Percentiles rank a stretch among this genome's conserved stretches.
Conservation (phyloP, 2,329 filamentous ascomycete genomes). For the Arachnomyces sp. region DNA sequence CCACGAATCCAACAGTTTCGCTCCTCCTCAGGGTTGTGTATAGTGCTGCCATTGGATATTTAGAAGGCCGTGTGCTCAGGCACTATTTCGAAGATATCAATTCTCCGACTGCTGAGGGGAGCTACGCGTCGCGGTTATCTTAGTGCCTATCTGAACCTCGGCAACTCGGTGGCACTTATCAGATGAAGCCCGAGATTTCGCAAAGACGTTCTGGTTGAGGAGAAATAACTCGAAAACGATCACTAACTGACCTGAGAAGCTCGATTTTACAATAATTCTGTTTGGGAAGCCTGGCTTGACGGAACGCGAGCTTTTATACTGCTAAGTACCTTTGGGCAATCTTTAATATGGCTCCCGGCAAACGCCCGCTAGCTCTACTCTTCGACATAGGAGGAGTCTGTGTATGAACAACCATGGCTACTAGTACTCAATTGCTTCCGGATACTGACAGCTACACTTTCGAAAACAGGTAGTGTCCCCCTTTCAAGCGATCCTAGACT, state of each 20-base stretch:
- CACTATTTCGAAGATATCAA: no score
- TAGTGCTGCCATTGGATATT: no score
- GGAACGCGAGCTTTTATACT: neutral
- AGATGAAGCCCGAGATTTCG: no score
- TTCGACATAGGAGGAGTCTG: slow-evolving; percentile 97
- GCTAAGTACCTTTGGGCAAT: no score
- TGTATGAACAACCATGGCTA: slow-evolving; percentile 51
- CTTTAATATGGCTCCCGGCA: slow-evolving; percentile 32
- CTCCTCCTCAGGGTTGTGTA: no score
- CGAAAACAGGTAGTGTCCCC: slow-evolving; percentile 68
- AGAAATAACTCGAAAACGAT: no score
- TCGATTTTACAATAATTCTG: neutral
- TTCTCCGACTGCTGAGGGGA: no score
- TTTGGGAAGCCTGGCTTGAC: neutral
- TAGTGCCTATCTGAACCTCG: slow-evolving; percentile 7
- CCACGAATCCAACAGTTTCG: no score
- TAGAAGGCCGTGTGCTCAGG: no score
- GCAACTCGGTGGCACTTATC: no score
- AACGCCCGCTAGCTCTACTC: slow-evolving; percentile 62
- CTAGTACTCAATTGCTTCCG: neutral
- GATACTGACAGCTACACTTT: neutral
- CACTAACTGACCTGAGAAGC: neutral
- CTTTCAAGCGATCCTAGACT: slow-evolving; percentile 87
- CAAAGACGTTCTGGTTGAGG: no score
- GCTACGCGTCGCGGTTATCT: no score